These are phyloP conservation scores for Pseudocercospora musae DNA, from an alignment of 2,329 filamentous ascomycete genomes.

Conservation along the genomic window DNA sequence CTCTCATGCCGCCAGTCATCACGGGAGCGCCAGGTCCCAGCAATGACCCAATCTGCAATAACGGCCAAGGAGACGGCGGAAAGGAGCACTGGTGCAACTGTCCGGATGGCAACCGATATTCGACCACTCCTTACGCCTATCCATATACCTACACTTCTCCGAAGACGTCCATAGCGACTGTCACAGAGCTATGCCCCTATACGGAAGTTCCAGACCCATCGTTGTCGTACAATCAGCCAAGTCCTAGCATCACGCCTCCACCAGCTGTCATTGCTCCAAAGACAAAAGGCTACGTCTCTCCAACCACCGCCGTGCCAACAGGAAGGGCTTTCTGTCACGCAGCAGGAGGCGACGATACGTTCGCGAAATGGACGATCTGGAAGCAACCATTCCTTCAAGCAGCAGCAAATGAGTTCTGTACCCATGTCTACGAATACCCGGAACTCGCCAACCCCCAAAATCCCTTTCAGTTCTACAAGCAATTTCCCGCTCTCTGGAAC, in stretches of 20 bases:
- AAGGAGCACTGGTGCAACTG: background rate
- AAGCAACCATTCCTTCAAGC: background rate
- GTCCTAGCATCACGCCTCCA: background rate
- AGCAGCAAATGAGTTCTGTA: background rate
- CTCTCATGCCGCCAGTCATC: background rate
- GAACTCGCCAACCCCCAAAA: background rate
- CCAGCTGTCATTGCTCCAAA: background rate
- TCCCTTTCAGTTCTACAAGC: background rate
- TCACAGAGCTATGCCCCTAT: background rate
- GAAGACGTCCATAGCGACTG: background rate
- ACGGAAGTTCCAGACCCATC: background rate
- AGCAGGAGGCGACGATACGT: background rate
- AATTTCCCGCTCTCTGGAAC: background rate
- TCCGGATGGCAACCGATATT: background rate
- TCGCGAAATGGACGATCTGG: background rate
- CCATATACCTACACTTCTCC: background rate
- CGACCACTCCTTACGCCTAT: background rate
- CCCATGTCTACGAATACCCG: background rate
- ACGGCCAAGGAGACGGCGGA: background rate
- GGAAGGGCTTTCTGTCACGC: background rate
- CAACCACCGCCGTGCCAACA: background rate
- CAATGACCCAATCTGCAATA: background rate
- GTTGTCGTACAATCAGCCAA: background rate
- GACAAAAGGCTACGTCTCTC: constrained; percentile 1
- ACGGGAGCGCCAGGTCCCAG: background rate